Percentiles rank a stretch among this genome's conserved stretches.
Conservation (phyloP, 2,329 filamentous ascomycete genomes). For the Chaetomiaceae sp. region DNA sequence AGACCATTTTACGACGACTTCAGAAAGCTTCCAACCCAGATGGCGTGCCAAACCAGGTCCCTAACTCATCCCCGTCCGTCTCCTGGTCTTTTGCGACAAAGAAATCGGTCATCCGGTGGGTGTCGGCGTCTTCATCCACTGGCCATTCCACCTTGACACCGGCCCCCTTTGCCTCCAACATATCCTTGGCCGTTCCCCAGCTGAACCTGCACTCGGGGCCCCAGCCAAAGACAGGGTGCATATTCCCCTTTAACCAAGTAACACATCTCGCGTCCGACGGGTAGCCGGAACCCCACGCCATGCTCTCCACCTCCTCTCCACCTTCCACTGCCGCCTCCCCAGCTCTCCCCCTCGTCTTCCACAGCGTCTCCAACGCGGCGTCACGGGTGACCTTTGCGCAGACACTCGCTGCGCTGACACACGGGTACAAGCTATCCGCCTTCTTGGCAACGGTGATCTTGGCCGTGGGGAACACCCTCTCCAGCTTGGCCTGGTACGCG, state of each 20-base stretch:
- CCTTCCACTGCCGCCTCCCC: constrained; percentile 26
- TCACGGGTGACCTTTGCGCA: constrained; percentile 96
- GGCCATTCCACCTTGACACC: constrained; percentile 82
- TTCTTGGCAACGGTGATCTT: constrained; percentile 80
- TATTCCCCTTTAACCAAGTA: constrained; percentile 75
- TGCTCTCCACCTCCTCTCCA: constrained; percentile 37
- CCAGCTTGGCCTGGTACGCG: constrained; percentile 78
- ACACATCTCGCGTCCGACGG: constrained; percentile 80
- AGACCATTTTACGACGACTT: background rate
- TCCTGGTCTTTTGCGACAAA: constrained; percentile 46
- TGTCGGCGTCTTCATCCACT: constrained; percentile 63
- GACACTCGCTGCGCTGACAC: constrained; percentile 88
- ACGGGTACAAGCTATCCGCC: constrained; percentile 87
- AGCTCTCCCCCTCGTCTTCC: constrained; percentile 36
- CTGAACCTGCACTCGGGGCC: constrained; percentile 88
- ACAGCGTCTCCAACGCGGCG: constrained; percentile 77
- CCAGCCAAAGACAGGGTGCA: constrained; percentile 95
- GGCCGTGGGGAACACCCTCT: constrained; percentile 74
- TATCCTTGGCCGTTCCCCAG: constrained; percentile 91
- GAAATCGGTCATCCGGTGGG: constrained; percentile 70
- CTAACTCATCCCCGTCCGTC: constrained; percentile 60
- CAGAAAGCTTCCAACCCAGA: constrained; percentile 66
- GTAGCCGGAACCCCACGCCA: constrained; percentile 85
- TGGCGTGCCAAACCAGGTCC: constrained; percentile 76
- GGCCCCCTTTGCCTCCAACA: constrained; percentile 70